Evolutionary conservation across 306 rosid species (phyloP), one percentile per base, ranked within the genome.

Genomic region (Ochetophila trinervis): DNA sequence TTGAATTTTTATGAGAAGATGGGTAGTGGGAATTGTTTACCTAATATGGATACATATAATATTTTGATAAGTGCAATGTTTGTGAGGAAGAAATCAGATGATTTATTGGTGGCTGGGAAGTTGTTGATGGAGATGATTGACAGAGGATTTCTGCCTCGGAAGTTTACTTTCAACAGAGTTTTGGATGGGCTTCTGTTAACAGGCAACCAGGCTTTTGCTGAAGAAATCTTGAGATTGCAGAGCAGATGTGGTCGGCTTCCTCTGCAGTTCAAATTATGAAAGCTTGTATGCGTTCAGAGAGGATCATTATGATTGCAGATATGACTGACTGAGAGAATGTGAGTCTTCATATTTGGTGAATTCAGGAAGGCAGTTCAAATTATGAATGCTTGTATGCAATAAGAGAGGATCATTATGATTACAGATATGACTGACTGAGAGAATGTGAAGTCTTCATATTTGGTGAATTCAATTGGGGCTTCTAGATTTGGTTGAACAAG

Each of bases 31-130:
- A 37, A 76, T 20, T 89, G 89, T 62, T 84, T 90, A 76, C 96
- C 97, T 11, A 93, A 90, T 78, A 72, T 93, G 78, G 97, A 93
- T 53, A 86, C 97, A 0, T 90, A 93, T 60, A 90, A 93, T 61
- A 69, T 90, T 81, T 50, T 93, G 81, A 89, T 90, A 6, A 77
- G 94, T 63, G 87, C 87, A 0, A 89, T 89, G 96, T 93, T 93
- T 84, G 85, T 84, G 78, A 85, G 94, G 88, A 93, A 86, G 84
- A 84, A 82, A 68, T 74, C 88, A 0, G 87, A 80, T 8, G 96
- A 89, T 82, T 69, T 93, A 71, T 74, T 87, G 53, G 72, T 75
- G 66, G 98, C 97, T 58, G 94, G 98, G 76, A 93, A 79, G 76
- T 67, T 93, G 80, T 76, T 93, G 79, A 65, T 87, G 10, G 90